phyloP scores from a whole-genome alignment of 2,329 filamentous ascomycete species.

The Colletotrichum sp. region DNA sequence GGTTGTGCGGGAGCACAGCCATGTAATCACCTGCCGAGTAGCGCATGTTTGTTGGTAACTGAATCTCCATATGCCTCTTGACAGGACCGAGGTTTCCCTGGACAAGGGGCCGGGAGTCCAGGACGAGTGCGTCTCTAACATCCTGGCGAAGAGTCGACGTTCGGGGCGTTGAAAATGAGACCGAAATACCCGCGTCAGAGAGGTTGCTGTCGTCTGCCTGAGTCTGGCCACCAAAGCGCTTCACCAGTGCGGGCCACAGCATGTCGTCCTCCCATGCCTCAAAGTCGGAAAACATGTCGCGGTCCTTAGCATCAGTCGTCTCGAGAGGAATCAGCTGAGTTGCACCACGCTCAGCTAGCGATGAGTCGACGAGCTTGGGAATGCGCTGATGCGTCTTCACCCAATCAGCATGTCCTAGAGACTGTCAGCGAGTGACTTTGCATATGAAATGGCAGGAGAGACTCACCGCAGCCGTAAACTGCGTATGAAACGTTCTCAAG shows the following conservation, averaged over 20 bases:
- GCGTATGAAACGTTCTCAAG: constrained; percentile 63
- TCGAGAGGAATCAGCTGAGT: constrained; percentile 49
- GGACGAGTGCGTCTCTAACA: constrained; percentile 63
- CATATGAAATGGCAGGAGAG: background rate
- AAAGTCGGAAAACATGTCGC: constrained; percentile 72
- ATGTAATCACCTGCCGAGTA: constrained; percentile 81
- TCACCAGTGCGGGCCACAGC: constrained; percentile 55
- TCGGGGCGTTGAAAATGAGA: constrained; percentile 59
- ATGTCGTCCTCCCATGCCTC: constrained; percentile 70
- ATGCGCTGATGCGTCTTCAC: constrained; percentile 69
- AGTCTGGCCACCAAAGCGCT: constrained; percentile 56
- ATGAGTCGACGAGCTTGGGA: constrained; percentile 65
- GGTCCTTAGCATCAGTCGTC: constrained; percentile 64
- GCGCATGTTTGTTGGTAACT: constrained; percentile 67
- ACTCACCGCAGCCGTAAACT: constrained; percentile 67
- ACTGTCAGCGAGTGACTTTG: background rate
- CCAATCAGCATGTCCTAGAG: constrained; percentile 52
- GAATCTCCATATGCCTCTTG: constrained; percentile 72
- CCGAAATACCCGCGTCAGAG: constrained; percentile 39
- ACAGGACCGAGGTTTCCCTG: constrained; percentile 48
- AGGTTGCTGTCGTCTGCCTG: constrained; percentile 29
- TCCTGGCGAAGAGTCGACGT: constrained; percentile 65
- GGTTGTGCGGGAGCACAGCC: constrained; percentile 75
- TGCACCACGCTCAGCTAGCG: constrained; percentile 45
- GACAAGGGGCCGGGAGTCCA: constrained; percentile 56